These are phyloP conservation scores for Breynia disticha DNA, from an alignment of 441 rosid species.

Conservation along the genomic window DNA sequence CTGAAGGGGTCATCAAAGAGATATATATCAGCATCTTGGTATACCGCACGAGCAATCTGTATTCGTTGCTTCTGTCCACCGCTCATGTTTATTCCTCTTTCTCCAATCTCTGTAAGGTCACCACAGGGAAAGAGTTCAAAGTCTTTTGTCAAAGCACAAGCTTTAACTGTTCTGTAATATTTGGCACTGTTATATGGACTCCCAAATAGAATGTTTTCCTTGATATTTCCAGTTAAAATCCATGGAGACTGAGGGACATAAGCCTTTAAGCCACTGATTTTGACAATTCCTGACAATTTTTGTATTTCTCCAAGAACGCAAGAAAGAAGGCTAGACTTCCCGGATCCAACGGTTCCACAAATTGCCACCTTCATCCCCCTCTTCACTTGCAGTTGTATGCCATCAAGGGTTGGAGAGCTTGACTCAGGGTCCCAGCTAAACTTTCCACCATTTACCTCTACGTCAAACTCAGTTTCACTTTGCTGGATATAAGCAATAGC, in stretches of 20 bases:
- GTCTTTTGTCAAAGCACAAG: slow-evolving; percentile 82
- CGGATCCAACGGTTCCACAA: slow-evolving; percentile 96
- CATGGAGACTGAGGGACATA: slow-evolving; percentile 93
- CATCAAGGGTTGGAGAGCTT: slow-evolving; percentile 45
- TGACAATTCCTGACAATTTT: slow-evolving; percentile 64
- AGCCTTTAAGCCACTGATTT: slow-evolving; percentile 76
- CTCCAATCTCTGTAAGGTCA: slow-evolving; percentile 92
- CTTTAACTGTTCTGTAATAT: slow-evolving; percentile 58
- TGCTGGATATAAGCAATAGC: slow-evolving; percentile 43
- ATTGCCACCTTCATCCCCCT: slow-evolving; percentile 93
- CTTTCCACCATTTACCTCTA: slow-evolving; percentile 56
- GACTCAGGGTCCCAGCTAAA: slow-evolving; percentile 74
- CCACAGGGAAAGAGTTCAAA: slow-evolving; percentile 73
- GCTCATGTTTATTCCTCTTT: slow-evolving; percentile 97
- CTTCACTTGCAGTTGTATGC: slow-evolving; percentile 55
- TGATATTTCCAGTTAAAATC: slow-evolving; percentile 85
- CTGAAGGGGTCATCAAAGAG: slow-evolving; percentile 96
- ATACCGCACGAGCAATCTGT: slow-evolving; percentile 93
- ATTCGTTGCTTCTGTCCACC: slow-evolving; percentile 99
- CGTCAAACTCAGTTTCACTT: slow-evolving; percentile 34
- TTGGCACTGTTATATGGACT: slow-evolving; percentile 40
- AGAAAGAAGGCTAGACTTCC: slow-evolving; percentile 89
- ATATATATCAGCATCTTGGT: slow-evolving; percentile 91
- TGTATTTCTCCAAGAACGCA: slow-evolving; percentile 78
- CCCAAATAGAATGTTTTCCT: slow-evolving; percentile 86